Evolutionary conservation across 2,329 filamentous ascomycete genomes (phyloP).

Genomic region (Byssochlamys sp.): DNA sequence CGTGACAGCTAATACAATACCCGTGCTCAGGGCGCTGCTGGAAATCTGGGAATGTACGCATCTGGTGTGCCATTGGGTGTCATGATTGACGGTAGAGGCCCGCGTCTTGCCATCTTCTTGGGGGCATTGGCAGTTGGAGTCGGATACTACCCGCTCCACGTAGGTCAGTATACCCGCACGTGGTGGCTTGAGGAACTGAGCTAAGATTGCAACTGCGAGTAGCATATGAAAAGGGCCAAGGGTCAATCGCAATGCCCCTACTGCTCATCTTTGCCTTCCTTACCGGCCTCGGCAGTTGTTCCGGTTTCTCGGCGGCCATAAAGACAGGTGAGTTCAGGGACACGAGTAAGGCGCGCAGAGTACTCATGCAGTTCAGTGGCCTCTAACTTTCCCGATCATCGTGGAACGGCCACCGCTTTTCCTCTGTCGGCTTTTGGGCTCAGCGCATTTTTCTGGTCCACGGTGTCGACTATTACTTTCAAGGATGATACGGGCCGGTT

Average conservation of each 20-base stretch:
- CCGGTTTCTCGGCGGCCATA: conserved; percentile 78
- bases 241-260: conserved; percentile 44
- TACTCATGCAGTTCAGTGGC: conserved; percentile 48
- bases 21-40: conserved; percentile 40
- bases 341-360: not conserved
- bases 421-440: conserved; percentile 86
- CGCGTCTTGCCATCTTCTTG: conserved; percentile 65
- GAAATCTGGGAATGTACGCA: conserved; percentile 77
- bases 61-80: conserved; percentile 82
- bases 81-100: conserved; percentile 72
- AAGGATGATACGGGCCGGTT: conserved; percentile 75
- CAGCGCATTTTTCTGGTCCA: conserved; percentile 92
- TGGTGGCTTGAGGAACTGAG: not conserved
- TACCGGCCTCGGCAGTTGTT: conserved; percentile 79
- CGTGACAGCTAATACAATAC: not conserved
- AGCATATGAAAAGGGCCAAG: conserved; percentile 63
- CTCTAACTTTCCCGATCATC: conserved; percentile 80
- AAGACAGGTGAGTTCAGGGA: conserved; percentile 50
- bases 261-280: conserved; percentile 79
- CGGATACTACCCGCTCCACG: conserved; percentile 79
- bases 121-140: conserved; percentile 62
- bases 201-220: conserved; percentile 6
- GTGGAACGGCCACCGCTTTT: conserved; percentile 88
- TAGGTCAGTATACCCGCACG: conserved; percentile 27
- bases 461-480: conserved; percentile 65